phyloP scores from a whole-genome alignment of 2,329 filamentous ascomycete species.

The Xylariaceae sp. region DNA sequence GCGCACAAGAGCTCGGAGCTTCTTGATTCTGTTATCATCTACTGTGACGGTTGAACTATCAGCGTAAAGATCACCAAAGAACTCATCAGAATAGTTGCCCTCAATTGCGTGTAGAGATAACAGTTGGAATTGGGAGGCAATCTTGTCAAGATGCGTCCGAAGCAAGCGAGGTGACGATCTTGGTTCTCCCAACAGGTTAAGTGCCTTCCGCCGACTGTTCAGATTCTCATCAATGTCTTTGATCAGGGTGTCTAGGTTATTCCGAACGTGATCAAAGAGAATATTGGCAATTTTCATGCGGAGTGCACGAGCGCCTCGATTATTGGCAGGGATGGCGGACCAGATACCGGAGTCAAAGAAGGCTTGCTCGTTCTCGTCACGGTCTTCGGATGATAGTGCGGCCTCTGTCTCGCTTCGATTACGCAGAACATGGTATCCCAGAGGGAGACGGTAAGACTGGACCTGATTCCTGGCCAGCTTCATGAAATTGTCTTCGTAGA shows the following conservation, averaged over 20 bases:
- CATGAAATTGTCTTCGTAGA: slow-evolving; percentile 37
- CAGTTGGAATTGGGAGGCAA: slow-evolving; percentile 35
- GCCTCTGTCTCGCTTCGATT: slow-evolving; percentile 39
- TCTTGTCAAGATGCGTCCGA: slow-evolving; percentile 31
- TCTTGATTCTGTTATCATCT: slow-evolving; percentile 23
- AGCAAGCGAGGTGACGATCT: slow-evolving; percentile 29
- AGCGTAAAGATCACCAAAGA: slow-evolving; percentile 33
- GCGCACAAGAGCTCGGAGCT: slow-evolving; percentile 32
- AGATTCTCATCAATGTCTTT: slow-evolving; percentile 26
- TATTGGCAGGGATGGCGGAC: slow-evolving; percentile 28
- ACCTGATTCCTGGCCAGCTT: slow-evolving; percentile 34
- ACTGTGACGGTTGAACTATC: slow-evolving; percentile 1
- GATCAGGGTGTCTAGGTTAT: slow-evolving; percentile 29
- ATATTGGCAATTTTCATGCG: slow-evolving; percentile 36
- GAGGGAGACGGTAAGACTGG: slow-evolving; percentile 30
- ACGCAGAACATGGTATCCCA: slow-evolving; percentile 51
- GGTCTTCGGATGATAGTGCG: slow-evolving; percentile 19
- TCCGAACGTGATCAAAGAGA: slow-evolving; percentile 31
- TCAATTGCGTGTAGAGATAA: slow-evolving; percentile 37
- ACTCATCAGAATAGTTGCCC: slow-evolving; percentile 37
- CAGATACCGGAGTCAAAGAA: slow-evolving; percentile 33
- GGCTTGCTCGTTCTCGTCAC: slow-evolving; percentile 30
- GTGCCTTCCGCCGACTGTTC: slow-evolving; percentile 10
- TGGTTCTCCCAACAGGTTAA: slow-evolving; percentile 26
- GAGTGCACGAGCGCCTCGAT: slow-evolving; percentile 34